A percentile compares a stretch with the other conserved stretches of the same genome.
These are phyloP conservation scores for Acacia crassicarpa DNA, from an alignment of 306 rosid species.

Conservation along the genomic window DNA sequence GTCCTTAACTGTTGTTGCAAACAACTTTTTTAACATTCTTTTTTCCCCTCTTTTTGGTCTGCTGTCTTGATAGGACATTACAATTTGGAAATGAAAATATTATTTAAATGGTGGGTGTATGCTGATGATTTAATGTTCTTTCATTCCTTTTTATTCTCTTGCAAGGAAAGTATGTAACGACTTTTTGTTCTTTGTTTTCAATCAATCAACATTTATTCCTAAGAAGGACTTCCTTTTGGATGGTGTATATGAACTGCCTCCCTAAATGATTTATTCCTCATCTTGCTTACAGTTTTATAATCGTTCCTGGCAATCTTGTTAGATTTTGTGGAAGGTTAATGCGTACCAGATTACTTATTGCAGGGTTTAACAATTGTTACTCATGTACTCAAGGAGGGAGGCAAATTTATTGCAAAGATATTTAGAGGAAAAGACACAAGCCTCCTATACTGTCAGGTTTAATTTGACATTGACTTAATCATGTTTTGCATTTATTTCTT, in stretches of 20 bases:
- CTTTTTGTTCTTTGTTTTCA: background rate
- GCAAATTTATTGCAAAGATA: slow-evolving; percentile 93
- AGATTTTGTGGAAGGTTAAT: slow-evolving; percentile 30
- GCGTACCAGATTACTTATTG: slow-evolving; percentile 24
- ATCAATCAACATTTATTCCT: background rate
- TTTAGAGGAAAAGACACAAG: slow-evolving; percentile 96
- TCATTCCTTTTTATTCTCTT: slow-evolving; percentile 16
- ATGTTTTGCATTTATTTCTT: slow-evolving; percentile 5
- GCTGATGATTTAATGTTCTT: background rate
- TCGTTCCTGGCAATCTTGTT: slow-evolving; percentile 21
- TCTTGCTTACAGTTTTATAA: slow-evolving; percentile 1
- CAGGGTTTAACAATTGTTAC: slow-evolving; percentile 97
- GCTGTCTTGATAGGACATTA: background rate
- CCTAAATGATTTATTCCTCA: background rate
- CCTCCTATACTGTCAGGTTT: slow-evolving; percentile 93
- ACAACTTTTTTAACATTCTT: background rate
- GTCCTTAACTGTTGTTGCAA: slow-evolving; percentile 28
- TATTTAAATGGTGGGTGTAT: background rate
- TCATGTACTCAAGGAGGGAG: slow-evolving; percentile 91
- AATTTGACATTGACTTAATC: slow-evolving; percentile 5
- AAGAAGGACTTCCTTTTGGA: background rate
- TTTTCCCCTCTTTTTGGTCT: background rate
- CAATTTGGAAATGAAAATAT: background rate
- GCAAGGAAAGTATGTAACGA: background rate
- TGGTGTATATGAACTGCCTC: background rate